Conservation (phyloP, 1,284 basidiomycete genomes). For the Cryptococcus jaspeensis region DNA sequence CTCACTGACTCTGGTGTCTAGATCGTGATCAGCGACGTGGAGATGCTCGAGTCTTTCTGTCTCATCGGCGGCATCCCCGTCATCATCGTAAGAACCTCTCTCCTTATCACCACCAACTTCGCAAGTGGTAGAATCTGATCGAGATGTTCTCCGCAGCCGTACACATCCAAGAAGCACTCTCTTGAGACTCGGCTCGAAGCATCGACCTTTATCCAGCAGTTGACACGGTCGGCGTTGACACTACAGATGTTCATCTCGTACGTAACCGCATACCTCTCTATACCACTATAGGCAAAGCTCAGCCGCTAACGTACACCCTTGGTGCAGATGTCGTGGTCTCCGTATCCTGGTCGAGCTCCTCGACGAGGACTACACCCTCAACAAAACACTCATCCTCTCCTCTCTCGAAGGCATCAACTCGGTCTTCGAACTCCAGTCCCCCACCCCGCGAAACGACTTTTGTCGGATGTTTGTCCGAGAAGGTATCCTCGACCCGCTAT, state of each 20-base stretch:
- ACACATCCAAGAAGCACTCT: slow-evolving; percentile 91
- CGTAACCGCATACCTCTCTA: slow-evolving; percentile 49
- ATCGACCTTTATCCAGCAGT: slow-evolving; percentile 86
- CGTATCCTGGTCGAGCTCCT: slow-evolving; percentile 92
- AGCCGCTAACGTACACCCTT: background rate
- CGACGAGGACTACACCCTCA: slow-evolving; percentile 90
- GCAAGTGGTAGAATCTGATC: background rate
- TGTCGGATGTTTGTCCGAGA: slow-evolving; percentile 97
- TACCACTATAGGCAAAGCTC: background rate
- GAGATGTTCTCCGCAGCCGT: slow-evolving; percentile 52
- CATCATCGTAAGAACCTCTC: slow-evolving; percentile 66
- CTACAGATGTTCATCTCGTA: slow-evolving; percentile 97
- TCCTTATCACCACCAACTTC: background rate
- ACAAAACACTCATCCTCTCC: slow-evolving; percentile 85
- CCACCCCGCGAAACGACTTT: slow-evolving; percentile 96
- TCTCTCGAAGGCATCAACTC: slow-evolving; percentile 91
- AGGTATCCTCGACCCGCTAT: slow-evolving; percentile 87
- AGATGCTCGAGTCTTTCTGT: slow-evolving; percentile 91
- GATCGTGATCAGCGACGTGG: slow-evolving; percentile 83
- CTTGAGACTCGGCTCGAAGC: slow-evolving; percentile 92
- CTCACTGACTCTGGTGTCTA: slow-evolving; percentile 40
- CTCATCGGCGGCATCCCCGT: slow-evolving; percentile 89
- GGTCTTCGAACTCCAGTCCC: slow-evolving; percentile 88
- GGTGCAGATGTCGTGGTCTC: slow-evolving; percentile 79
- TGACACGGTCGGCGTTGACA: slow-evolving; percentile 88